These are phyloP conservation scores for Sphagnum fallax DNA, from an alignment of 228 moss, liverwort and hornwort genomes.

Conservation along the genomic window DNA sequence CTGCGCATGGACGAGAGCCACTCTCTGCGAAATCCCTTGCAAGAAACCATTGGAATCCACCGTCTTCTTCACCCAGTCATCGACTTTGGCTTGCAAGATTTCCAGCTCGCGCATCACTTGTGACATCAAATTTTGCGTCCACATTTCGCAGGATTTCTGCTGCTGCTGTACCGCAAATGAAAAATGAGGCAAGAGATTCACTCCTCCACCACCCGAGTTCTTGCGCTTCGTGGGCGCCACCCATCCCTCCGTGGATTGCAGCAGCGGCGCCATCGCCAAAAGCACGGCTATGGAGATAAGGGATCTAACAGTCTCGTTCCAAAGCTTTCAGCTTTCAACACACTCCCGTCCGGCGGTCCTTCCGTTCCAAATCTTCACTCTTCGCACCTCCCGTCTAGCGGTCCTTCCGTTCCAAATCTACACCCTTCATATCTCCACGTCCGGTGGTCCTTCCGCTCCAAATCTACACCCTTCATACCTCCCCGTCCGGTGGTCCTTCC, in stretches of 20 bases:
- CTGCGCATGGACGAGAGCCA: constrained; percentile 26
- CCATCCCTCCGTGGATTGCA: background rate
- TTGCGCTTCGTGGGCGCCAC: background rate
- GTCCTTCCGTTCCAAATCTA: constrained; percentile 11
- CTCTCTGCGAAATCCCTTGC: constrained; percentile 18
- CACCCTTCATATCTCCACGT: background rate
- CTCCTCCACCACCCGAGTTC: no score
- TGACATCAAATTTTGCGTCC: background rate
- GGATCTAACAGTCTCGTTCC: constrained; percentile 15
- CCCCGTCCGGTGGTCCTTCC: constrained; percentile 3
- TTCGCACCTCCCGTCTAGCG: background rate
- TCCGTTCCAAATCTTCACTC: constrained; percentile 1
- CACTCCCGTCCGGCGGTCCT: constrained; percentile 6
- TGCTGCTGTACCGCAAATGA: no score
- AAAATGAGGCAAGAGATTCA: no score
- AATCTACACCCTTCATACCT: constrained; percentile 4
- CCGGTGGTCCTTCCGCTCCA: background rate
- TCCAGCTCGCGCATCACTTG: background rate
- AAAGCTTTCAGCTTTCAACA: constrained; percentile 7
- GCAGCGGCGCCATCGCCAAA: background rate
- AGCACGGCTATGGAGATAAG: background rate
- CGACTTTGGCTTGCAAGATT: background rate
- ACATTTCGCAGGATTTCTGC: background rate
- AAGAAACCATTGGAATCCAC: constrained; percentile 3
- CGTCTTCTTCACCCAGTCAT: background rate